A percentile compares a stretch with the other conserved stretches of the same genome.
Conservation (phyloP, 2,329 filamentous ascomycete species). For the Waltergamsia citrina region DNA sequence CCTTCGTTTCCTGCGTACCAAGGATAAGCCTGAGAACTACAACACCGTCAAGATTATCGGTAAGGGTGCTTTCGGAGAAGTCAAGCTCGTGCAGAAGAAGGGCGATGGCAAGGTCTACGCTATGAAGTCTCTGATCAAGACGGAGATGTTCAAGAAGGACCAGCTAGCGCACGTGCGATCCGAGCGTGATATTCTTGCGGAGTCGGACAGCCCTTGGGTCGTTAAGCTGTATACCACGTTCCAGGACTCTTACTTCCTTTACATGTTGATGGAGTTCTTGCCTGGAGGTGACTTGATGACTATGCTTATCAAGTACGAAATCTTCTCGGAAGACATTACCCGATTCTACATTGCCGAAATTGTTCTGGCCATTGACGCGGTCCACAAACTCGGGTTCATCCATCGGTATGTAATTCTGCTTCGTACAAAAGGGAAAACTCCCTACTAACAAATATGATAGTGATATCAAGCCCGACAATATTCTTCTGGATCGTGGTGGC, state of each 20-base stretch:
- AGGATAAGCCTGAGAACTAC: conserved; percentile 91
- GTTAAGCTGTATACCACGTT: conserved; percentile 98
- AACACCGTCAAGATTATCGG: conserved; percentile 95
- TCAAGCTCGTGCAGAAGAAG: conserved; percentile 95
- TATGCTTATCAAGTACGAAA: conserved; percentile 99
- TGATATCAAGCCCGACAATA: conserved; percentile 99
- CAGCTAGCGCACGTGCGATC: conserved; percentile 95
- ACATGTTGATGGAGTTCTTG: conserved; percentile 99
- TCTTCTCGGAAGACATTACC: conserved; percentile 97
- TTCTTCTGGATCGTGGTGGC: conserved; percentile 86
- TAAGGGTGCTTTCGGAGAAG: conserved; percentile 97
- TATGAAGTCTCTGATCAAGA: conserved; percentile 96
- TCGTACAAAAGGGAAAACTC: background rate
- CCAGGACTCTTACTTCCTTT: conserved; percentile 91
- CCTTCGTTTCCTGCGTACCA: conserved; percentile 85
- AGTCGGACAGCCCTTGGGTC: conserved; percentile 99
- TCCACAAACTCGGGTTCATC: conserved; percentile 96
- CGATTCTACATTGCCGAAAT: conserved; percentile 99
- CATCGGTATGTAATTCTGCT: conserved; percentile 63
- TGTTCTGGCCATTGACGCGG: conserved; percentile 94
- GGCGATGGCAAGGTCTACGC: conserved; percentile 95
- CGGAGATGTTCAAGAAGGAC: conserved; percentile 99
- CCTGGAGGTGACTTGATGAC: conserved; percentile 98
- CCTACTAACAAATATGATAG: conserved; percentile 29
- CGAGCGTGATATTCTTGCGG: conserved; percentile 93